Evolutionary conservation across 805 yeast species (phyloP), one percentile per base, ranked within the genome.

Genomic region (Babjeviella inositovora): DNA sequence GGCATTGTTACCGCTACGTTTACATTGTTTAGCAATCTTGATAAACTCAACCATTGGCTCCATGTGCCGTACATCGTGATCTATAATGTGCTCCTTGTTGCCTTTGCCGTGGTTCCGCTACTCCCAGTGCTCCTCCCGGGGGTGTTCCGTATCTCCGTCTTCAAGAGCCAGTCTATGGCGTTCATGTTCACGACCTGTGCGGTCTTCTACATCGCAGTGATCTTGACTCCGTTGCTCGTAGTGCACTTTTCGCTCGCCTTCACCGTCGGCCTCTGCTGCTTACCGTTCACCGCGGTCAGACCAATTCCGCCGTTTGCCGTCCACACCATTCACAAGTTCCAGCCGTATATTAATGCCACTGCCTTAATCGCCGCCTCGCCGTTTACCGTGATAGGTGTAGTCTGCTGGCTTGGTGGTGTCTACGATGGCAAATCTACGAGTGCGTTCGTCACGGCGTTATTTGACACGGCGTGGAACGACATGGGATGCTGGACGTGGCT

Each of bases 401-500:
- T 45, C 11, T 53, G 56, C 2, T 10, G 37, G 2, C 19, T 34
- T 5, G 32, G 34, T 13, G 27, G n/a, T n/a, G n/a, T n/a, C n/a
- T n/a, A n/a, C n/a, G n/a, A n/a, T n/a, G n/a, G n/a, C n/a, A n/a
- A n/a, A n/a, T n/a, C n/a, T n/a, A n/a, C n/a, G n/a, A n/a, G n/a
- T n/a, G n/a, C n/a, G n/a, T n/a, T n/a, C n/a, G n/a, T n/a, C n/a
- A n/a, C n/a, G n/a, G n/a, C n/a, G n/a, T n/a, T n/a, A n/a, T n/a
- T n/a, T n/a, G n/a, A n/a, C n/a, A n/a, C 63, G 14, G 68, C 81
- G 3, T 80, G 85, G 75, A 39, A 53, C 13, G 65, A 70, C 18
- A 47, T 79, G 27, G 76, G 75, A 26, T 72, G 77, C 28, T 82
- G 93, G 87, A 77, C 93, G 0, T 82, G 93, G 85, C 60, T 67